phyloP scores from a whole-genome alignment of 306 rosid genomes.

The Rosa rugosa region DNA sequence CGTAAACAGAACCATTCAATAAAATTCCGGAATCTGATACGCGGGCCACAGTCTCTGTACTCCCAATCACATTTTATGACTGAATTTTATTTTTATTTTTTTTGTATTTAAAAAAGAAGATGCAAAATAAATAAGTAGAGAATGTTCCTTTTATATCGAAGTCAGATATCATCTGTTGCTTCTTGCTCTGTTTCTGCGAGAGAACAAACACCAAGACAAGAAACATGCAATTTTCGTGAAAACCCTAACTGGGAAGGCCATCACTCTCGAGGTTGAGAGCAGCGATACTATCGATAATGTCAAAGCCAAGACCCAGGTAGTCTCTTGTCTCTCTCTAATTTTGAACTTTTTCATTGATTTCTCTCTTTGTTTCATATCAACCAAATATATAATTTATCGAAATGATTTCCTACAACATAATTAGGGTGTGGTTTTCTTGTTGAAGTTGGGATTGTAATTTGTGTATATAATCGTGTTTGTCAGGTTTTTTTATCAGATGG shows the following conservation, averaged over 20 bases:
- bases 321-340: background rate
- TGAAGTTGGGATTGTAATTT: background rate
- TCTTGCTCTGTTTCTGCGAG: background rate
- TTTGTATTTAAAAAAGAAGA: too few species aligned
- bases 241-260: slow-evolving; percentile 20
- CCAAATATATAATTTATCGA: too few species aligned
- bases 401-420: background rate
- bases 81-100: too few species aligned
- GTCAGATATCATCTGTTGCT: too few species aligned
- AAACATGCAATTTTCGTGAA: slow-evolving; percentile 21
- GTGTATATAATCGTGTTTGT: background rate
- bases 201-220: too few species aligned
- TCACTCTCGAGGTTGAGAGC: slow-evolving; percentile 25
- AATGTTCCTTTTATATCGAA: too few species aligned
- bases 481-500: background rate
- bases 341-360: background rate
- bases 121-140: background rate
- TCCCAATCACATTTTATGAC: background rate
- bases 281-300: slow-evolving; percentile 23
- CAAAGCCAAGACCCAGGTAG: slow-evolving; percentile 20
- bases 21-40: background rate
- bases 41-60: background rate
- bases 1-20: too few species aligned
- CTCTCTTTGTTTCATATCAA: background rate
- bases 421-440: too few species aligned